These are phyloP conservation scores for Periglandula ipomoeae DNA, from an alignment of 2,329 filamentous ascomycete species.

Conservation along the genomic window DNA sequence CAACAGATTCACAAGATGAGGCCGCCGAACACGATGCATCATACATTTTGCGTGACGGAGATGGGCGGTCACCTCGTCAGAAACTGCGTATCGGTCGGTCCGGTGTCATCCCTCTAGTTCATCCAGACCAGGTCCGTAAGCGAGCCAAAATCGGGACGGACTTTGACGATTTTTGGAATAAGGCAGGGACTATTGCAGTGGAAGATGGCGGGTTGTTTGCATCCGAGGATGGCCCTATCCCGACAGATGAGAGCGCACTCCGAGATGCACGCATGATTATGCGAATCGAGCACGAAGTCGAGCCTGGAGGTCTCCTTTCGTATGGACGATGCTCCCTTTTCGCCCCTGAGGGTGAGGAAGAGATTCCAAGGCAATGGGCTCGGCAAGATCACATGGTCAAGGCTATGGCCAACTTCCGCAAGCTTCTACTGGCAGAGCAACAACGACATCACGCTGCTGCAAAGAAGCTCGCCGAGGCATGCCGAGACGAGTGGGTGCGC, in stretches of 20 bases:
- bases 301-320: constrained; percentile 68
- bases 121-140: constrained; percentile 48
- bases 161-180: constrained; percentile 49
- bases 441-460: constrained; percentile 66
- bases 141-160: constrained; percentile 42
- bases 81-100: constrained; percentile 34
- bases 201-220: constrained; percentile 48
- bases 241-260: constrained; percentile 52
- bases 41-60: constrained; percentile 12
- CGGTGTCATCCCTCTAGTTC: constrained; percentile 43
- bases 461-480: constrained; percentile 70
- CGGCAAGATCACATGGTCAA: constrained; percentile 77
- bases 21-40: constrained; percentile 10
- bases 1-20: constrained; percentile 11
- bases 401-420: constrained; percentile 72
- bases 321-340: constrained; percentile 62
- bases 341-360: constrained; percentile 60
- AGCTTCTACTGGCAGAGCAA: constrained; percentile 71
- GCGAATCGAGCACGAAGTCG: constrained; percentile 62
- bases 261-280: constrained; percentile 62
- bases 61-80: constrained; percentile 34
- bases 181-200: constrained; percentile 41
- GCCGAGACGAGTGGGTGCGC: constrained; percentile 64
- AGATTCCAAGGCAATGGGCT: constrained; percentile 73
- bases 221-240: constrained; percentile 45